Base-by-base conservation (phyloP, 495 filamentous ascomycete species). In the Cetradonia linearis region DNA sequence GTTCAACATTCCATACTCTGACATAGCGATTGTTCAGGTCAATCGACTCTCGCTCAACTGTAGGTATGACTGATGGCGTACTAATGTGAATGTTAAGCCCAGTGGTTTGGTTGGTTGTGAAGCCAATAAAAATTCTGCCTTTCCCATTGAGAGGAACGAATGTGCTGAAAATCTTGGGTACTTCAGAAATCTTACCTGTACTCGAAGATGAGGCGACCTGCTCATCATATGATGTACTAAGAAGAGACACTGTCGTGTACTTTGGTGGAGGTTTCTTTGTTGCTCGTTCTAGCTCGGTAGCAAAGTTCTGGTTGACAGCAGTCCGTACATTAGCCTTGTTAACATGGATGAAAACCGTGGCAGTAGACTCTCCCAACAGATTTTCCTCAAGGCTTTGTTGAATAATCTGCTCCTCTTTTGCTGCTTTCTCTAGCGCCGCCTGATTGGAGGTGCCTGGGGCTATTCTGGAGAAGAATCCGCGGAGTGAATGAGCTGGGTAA, bases 181-280 rank as follows among this genome's bases (percentile, higher is more conserved):
- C 77, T 11, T 80, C 74, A 18, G 80, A 74, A 28, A 76, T 78
- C 44, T 71, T 71, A 58, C 81, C 81, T 1, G 85, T 83, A 5
- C 65, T 54, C 11, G 71, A 67, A 7, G 69, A 50, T 14, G 74
- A 70, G 2, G 86, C 83, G 49, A 83, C 70, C 4, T 80, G 82
- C 65, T 92, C 91, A 66, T 95, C 90, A 67, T 91, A 91, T 0
- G 91, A 93, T 38, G 92, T 89, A 2, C 90, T 95, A 30, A 99
- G 73, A 48, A 96, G 84, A 5, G 91, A 85, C 13, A 99, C 78
- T 37, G 83, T 87, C 0, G 92, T 91, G 33, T 76, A 80, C 67
- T 87, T 93, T 0, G 94, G 94, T 9, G 94, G 94, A 23, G 91
- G 87, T 69, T 99, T 99, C 71, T 96, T 95, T 3, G 94, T 97